phyloP scores from a whole-genome alignment of 2,329 filamentous ascomycete genomes.

The Ceratocystis lukuohia region DNA sequence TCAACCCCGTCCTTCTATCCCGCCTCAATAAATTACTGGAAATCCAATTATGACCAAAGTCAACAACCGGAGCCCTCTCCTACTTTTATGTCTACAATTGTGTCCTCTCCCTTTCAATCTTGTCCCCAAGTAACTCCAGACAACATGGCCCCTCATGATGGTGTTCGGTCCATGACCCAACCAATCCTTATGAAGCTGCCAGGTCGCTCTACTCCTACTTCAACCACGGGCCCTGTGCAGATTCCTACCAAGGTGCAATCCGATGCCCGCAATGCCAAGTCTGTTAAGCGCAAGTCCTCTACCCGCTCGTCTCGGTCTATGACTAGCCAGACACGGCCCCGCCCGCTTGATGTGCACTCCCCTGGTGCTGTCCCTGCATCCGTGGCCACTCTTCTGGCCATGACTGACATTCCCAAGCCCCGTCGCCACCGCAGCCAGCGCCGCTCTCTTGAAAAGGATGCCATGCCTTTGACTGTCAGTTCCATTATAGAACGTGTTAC shows the following conservation, averaged over 20 bases:
- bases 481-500: constrained; percentile 16
- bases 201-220: constrained; percentile 16
- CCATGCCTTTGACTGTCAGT: constrained; percentile 14
- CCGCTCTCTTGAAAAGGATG: constrained; percentile 40
- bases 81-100: constrained; percentile 17
- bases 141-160: constrained; percentile 9
- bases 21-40: constrained; percentile 10
- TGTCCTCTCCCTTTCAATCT: constrained; percentile 10
- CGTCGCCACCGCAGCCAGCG: constrained; percentile 25
- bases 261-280: not conserved
- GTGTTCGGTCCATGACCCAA: constrained; percentile 8
- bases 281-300: constrained; percentile 21
- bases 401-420: constrained; percentile 45
- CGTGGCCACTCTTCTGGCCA: constrained; percentile 46
- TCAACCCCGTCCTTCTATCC: constrained; percentile 6
- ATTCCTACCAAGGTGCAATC: constrained; percentile 33
- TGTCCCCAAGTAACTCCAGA: constrained; percentile 1
- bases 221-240: constrained; percentile 39
- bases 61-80: constrained; percentile 18
- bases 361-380: constrained; percentile 45
- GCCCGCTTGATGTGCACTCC: constrained; percentile 34
- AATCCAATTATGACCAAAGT: constrained; percentile 20
- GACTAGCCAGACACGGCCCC: constrained; percentile 26
- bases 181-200: constrained; percentile 14
- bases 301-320: constrained; percentile 28